Evolutionary conservation across 2,329 filamentous ascomycete species (phyloP), one percentile per base, ranked within the genome.

Genomic region (Phialophora verrucosa): DNA sequence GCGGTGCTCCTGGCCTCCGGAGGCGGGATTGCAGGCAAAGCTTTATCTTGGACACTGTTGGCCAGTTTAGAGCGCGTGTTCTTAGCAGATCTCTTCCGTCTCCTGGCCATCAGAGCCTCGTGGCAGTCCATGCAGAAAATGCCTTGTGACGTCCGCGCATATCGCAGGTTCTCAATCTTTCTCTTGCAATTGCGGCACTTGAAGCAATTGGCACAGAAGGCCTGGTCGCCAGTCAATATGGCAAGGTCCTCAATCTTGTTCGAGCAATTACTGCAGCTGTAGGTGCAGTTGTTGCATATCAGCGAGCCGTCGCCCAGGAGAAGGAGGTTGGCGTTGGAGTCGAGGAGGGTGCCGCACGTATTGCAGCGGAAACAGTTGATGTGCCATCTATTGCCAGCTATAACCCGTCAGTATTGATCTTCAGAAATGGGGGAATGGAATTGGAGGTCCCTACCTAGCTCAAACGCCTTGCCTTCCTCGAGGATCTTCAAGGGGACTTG

Each of bases 111-210:
- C 61, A 99, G 81, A 31, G 92, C 95, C 79, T 99, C 95, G 76
- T 99, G 95, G 77, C 95, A 99, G 75, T 90, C 93, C 95, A 99
- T 99, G 82, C 95, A 99, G 77, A 99, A 98, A 73, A 99, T 99
- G 67, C 95, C 95, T 79, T 98, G 95, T 7, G 94, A 97, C 1
- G 95, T 99, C 75, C 95, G 89, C 62, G 95, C 95, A 87, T 98
- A 99, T 77, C 94, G 90, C 70, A 99, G 84, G 77, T 99, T 99
- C 80, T 99, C 95, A 68, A 99, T 99, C 83, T 97, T 97, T 77
- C 91, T 89, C 83, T 98, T 99, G 84, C 95, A 99, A 78, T 98
- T 99, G 74, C 95, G 87, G 81, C 95, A 99, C 74, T 93, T 88
- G 82, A 99, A 99, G 81, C 95, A 99, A 64, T 92, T 94, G 51